Evolutionary conservation across 495 filamentous ascomycete genomes (phyloP).

Genomic region (Terfezia boudieri): DNA sequence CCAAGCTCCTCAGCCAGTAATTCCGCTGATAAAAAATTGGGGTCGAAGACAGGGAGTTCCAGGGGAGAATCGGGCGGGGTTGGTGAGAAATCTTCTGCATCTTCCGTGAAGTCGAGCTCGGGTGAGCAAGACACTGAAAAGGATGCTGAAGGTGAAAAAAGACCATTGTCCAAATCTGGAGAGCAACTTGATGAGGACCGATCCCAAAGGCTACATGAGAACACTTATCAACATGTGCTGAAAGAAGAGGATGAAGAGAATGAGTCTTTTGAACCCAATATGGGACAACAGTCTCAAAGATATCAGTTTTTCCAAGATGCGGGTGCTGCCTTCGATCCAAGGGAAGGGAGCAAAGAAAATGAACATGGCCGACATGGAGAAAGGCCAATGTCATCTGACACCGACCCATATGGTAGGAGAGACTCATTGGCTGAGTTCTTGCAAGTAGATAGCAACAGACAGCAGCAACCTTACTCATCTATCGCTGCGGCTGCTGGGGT

Average conservation of each 20-base stretch:
- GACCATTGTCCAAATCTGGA: no score
- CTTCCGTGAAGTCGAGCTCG: neutral
- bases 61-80: neutral
- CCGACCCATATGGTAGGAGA: slow-evolving; percentile 58
- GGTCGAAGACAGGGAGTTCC: neutral
- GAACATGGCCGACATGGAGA: slow-evolving; percentile 26
- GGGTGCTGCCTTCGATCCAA: no score
- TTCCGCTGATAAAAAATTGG: slow-evolving; percentile 10
- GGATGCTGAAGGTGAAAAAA: neutral
- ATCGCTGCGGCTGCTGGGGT: slow-evolving; percentile 16
- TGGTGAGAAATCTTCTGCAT: neutral
- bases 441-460: slow-evolving; percentile 40
- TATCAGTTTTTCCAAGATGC: slow-evolving; percentile 34
- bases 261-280: slow-evolving; percentile 45
- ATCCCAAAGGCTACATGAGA: neutral
- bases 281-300: slow-evolving; percentile 48
- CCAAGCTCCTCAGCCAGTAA: slow-evolving; percentile 3
- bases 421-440: slow-evolving; percentile 20
- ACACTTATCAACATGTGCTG: neutral
- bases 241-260: slow-evolving; percentile 21
- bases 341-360: slow-evolving; percentile 11
- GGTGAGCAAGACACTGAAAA: neutral
- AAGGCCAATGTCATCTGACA: slow-evolving; percentile 41
- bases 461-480: slow-evolving; percentile 25
- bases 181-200: no score